These are phyloP conservation scores for Pluteus cervinus DNA, from an alignment of 768 basidiomycete genomes.

Conservation along the genomic window DNA sequence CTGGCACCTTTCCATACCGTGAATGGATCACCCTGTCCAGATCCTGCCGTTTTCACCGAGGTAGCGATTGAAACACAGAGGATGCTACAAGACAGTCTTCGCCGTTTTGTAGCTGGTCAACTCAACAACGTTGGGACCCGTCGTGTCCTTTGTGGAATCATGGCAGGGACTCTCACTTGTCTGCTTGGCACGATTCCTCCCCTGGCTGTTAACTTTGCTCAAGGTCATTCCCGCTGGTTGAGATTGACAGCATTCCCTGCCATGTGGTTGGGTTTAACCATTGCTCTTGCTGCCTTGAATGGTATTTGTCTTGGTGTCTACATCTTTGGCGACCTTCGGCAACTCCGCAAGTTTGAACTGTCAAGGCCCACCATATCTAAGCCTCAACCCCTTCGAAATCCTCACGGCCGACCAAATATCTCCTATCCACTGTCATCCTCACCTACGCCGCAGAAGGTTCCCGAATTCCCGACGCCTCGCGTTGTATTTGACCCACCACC, in stretches of 20 bases:
- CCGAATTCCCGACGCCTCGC: constrained; percentile 9
- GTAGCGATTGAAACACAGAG: constrained; percentile 50
- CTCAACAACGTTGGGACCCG: constrained; percentile 68
- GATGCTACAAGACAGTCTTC: constrained; percentile 59
- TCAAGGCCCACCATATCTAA: constrained; percentile 58
- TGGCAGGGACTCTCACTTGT: constrained; percentile 49
- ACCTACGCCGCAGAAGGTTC: not conserved
- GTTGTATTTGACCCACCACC: too few relatives aligned
- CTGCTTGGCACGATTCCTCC: constrained; percentile 44
- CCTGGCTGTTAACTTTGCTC: constrained; percentile 39
- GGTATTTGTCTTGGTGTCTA: constrained; percentile 78
- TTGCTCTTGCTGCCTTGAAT: constrained; percentile 57
- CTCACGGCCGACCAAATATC: constrained; percentile 14
- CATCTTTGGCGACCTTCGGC: constrained; percentile 73
- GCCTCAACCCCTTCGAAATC: constrained; percentile 28
- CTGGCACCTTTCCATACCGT: constrained; percentile 52
- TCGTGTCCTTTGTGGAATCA: constrained; percentile 63
- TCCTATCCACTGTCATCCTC: constrained; percentile 11
- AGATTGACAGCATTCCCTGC: constrained; percentile 60
- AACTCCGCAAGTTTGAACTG: constrained; percentile 76
- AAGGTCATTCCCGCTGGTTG: constrained; percentile 45
- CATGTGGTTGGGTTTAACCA: constrained; percentile 61
- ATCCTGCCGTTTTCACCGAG: constrained; percentile 57
- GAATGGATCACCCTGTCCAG: constrained; percentile 46
- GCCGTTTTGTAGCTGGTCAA: constrained; percentile 62